Percentiles rank a stretch among this genome's conserved stretches.
Evolutionary conservation across 2,329 filamentous ascomycete genomes (phyloP).

Genomic region (Aspergillus brunneoviolaceus): DNA sequence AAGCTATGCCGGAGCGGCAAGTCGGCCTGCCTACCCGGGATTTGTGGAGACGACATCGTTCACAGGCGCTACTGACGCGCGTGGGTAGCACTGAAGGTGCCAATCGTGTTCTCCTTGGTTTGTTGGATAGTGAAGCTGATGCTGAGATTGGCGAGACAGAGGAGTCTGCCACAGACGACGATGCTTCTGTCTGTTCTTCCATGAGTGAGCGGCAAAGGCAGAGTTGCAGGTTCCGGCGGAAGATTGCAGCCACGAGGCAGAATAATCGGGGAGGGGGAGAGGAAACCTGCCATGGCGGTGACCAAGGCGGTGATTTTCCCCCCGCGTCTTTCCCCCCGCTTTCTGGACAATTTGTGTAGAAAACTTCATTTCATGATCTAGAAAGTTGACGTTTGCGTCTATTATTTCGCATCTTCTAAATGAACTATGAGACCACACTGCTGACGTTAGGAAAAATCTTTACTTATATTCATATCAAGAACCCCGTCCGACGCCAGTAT

Average conservation of each 20-base stretch:
- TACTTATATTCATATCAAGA: neutral
- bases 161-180: neutral
- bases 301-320: neutral
- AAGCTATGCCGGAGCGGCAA: neutral
- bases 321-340: neutral
- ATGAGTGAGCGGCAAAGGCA: neutral
- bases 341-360: too few relatives aligned
- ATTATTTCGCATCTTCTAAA: neutral
- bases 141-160: neutral
- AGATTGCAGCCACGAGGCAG: neutral
- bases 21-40: constrained; percentile 21
- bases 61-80: constrained; percentile 31
- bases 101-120: neutral
- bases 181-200: neutral
- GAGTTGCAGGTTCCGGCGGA: neutral
- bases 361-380: too few relatives aligned
- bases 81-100: constrained; percentile 17
- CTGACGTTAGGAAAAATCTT: neutral
- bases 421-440: neutral
- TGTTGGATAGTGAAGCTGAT: neutral
- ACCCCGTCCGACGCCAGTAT: constrained; percentile 10
- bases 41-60: constrained; percentile 33
- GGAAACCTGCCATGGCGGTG: neutral
- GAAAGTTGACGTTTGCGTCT: neutral
- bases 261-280: neutral